Base-by-base conservation (phyloP, 2,329 filamentous ascomycete genomes). In the Cryoendolithus antarcticus region DNA sequence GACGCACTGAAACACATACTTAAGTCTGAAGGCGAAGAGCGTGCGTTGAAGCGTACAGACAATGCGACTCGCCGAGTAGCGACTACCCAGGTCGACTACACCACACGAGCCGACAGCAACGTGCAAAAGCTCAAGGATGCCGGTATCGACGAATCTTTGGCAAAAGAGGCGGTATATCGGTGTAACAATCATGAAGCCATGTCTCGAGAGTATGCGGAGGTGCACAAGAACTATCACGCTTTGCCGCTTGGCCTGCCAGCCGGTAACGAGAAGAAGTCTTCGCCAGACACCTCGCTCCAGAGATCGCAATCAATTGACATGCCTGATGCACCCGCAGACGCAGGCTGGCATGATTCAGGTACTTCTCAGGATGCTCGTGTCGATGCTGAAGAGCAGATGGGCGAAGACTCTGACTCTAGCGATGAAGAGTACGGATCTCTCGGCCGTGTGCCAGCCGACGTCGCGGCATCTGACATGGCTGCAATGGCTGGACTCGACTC, bases 1-100 rank as follows among this genome's bases (percentile, higher is more conserved):
- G 82, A 86, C 27, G 89, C 94, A 34, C 67, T 98, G 41, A 84
- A 83, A 50, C 75, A 75, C 4, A 79, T 93, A 10, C 72, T 86
- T 8, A 72, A 77, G 42, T 82, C 75, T n/a, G 86, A 94, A 39
- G 70, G 75, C 40, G 91, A 98, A 57, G 61, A 67, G 6, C 71
- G 70, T 43, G 82, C 75, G 11, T 72, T 69, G 54, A 79, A 67
- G 53, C 77, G 71, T 41, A 61, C 69, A 7, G 81, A 86, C 36
- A 75, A 76, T 43, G 65, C 70, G 9, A 69, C 67, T 19, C 55
- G 62, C 36, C 57, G 67, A 38, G 59, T 61, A 27, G 63, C 68
- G 30, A 59, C 64, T 4, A 53, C 63, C 29, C 63, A 63, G 37
- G 74, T 67, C 45, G 62, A 64, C 11, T 79, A 77, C 56, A 65